phyloP scores from a whole-genome alignment of 257 asterid species.

The Vinca minor region DNA sequence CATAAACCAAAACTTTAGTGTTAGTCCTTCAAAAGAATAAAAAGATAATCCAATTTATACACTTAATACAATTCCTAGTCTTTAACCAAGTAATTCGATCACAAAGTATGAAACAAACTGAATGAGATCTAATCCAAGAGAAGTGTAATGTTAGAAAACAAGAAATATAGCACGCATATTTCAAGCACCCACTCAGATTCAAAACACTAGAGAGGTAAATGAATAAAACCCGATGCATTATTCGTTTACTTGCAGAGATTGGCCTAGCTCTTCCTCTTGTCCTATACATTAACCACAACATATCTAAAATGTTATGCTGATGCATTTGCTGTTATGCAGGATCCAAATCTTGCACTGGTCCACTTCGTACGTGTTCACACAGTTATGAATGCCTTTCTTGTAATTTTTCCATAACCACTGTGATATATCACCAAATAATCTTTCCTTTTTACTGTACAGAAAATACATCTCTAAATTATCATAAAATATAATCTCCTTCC shows the following conservation, averaged over 20 bases:
- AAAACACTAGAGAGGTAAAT: neutral
- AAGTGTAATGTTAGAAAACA: neutral
- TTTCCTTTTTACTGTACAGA: neutral
- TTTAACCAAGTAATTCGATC: neutral
- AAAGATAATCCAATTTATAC: neutral
- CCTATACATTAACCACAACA: neutral
- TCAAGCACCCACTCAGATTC: neutral
- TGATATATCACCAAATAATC: neutral
- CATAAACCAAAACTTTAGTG: too few species aligned
- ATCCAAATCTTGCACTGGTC: neutral
- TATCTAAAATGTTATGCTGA: neutral
- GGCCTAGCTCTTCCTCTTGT: neutral
- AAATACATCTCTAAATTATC: neutral
- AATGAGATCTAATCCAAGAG: slow-evolving; percentile 2
- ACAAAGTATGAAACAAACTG: neutral
- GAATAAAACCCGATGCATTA: neutral
- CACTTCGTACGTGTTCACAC: neutral
- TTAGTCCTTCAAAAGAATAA: neutral
- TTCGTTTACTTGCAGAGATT: neutral
- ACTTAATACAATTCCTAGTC: too few species aligned
- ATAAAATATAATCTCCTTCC: neutral
- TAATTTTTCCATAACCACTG: neutral
- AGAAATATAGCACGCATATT: neutral
- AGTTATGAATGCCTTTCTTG: neutral
- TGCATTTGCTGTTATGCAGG: neutral